Evolutionary conservation across 257 asterid species (phyloP).

Genomic region (Thymus mandschuricus): DNA sequence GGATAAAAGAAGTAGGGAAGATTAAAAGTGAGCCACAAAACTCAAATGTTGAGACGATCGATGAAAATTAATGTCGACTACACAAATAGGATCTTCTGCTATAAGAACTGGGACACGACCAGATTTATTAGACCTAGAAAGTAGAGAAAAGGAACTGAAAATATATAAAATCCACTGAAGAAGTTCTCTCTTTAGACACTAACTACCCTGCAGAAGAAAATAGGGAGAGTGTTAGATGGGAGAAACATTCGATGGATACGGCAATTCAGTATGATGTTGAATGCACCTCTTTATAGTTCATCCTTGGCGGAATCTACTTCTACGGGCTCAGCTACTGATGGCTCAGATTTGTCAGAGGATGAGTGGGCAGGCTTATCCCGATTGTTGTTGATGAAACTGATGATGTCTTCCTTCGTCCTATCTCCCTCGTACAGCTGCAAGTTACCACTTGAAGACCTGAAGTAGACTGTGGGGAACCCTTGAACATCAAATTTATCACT

Average conservation of each 20-base stretch:
- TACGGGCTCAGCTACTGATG: conserved; percentile 30
- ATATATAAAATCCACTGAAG: conserved; percentile 26
- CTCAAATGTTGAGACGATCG: neutral
- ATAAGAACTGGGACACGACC: conserved; percentile 30
- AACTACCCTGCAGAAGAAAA: too few relatives aligned
- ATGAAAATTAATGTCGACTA: conserved; percentile 32
- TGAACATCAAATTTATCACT: conserved; percentile 54
- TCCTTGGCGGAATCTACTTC: conserved; percentile 49
- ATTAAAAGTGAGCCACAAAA: neutral
- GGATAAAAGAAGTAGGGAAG: neutral
- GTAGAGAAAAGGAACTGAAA: neutral
- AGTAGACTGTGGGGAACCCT: conserved; percentile 81
- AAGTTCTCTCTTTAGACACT: conserved; percentile 21
- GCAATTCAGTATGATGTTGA: too few relatives aligned
- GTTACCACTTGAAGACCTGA: conserved; percentile 68
- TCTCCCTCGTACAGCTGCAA: conserved; percentile 56
- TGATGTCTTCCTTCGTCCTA: conserved; percentile 72
- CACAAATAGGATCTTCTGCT: conserved; percentile 22
- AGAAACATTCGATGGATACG: too few relatives aligned
- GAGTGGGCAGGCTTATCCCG: conserved; percentile 45
- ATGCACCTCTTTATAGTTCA: conserved; percentile 59
- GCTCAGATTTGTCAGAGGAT: conserved; percentile 25
- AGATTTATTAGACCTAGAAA: conserved; percentile 37
- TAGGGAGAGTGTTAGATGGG: too few relatives aligned
- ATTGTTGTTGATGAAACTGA: conserved; percentile 54